A percentile compares a stretch with the other conserved stretches of the same genome.
Evolutionary conservation across 192 early-diverging fungal species (phyloP).

Genomic region (Obelidium mucronatum): DNA sequence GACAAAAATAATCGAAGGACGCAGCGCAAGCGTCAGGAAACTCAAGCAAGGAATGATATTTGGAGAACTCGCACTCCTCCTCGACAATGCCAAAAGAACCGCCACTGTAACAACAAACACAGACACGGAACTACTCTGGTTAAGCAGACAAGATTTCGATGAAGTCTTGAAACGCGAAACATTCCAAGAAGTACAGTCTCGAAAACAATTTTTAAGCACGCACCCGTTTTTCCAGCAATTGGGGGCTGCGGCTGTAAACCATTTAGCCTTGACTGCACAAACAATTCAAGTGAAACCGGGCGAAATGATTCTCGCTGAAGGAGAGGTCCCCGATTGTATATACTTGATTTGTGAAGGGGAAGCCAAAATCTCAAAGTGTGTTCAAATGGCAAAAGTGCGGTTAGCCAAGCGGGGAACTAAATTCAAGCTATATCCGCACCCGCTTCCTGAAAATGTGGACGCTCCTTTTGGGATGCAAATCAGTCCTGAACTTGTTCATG

Average conservation of each 20-base stretch:
- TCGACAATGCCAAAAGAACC: not conserved
- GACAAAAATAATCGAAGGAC: not conserved
- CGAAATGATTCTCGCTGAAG: not conserved
- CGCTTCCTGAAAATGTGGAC: not conserved
- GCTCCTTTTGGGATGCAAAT: not conserved
- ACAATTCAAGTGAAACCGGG: not conserved
- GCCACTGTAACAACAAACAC: not conserved
- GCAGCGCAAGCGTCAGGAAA: not conserved
- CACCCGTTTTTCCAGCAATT: conserved; percentile 11
- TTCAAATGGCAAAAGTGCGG: not conserved
- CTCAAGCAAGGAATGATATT: not conserved
- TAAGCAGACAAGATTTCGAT: conserved; percentile 7
- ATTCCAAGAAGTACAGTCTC: not conserved
- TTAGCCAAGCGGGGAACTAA: not conserved
- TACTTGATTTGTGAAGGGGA: conserved; percentile 11
- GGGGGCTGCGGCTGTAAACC: not conserved
- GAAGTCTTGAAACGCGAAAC: conserved; percentile 2
- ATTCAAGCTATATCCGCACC: not conserved
- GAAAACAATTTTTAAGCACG: not conserved
- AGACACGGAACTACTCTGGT: conserved; percentile 2
- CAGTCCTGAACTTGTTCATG: not conserved
- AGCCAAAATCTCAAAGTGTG: not conserved
- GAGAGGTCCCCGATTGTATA: not conserved
- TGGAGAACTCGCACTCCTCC: conserved; percentile 14
- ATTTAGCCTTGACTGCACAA: not conserved